phyloP scores from a whole-genome alignment of 495 filamentous ascomycete species.

The Delitschia confertaspora region DNA sequence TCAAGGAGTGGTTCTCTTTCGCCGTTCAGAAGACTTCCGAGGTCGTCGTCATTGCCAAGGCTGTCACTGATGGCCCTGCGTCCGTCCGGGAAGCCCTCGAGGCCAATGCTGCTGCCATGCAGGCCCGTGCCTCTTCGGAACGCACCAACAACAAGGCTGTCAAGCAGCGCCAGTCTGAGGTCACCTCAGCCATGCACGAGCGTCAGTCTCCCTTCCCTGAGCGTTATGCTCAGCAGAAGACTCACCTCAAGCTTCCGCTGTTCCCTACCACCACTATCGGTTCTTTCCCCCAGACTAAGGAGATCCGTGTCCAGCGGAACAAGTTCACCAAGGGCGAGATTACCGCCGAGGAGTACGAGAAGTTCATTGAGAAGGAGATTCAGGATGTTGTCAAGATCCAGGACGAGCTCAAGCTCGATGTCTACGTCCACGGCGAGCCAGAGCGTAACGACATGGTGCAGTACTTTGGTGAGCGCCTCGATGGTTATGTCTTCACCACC shows the following conservation, averaged over 20 bases:
- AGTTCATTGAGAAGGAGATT: slow-evolving; percentile 98
- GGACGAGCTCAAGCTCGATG: slow-evolving; percentile 93
- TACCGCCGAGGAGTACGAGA: slow-evolving; percentile 81
- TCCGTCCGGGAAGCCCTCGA: slow-evolving; percentile 77
- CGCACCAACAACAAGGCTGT: slow-evolving; percentile 94
- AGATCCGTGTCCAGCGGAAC: slow-evolving; percentile 91
- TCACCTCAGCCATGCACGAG: slow-evolving; percentile 78
- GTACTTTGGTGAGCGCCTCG: slow-evolving; percentile 96
- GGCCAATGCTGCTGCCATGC: slow-evolving; percentile 85
- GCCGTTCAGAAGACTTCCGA: slow-evolving; percentile 89
- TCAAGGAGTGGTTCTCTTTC: slow-evolving; percentile 98
- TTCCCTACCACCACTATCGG: slow-evolving; percentile 99
- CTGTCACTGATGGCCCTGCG: slow-evolving; percentile 81
- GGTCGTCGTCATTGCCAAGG: slow-evolving; percentile 90
- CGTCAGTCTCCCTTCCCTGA: slow-evolving; percentile 78
- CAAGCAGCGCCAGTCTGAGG: slow-evolving; percentile 83
- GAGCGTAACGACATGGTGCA: slow-evolving; percentile 99
- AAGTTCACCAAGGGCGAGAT: slow-evolving; percentile 98
- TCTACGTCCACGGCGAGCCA: slow-evolving; percentile 95
- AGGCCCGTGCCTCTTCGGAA: slow-evolving; percentile 78
- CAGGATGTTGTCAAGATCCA: slow-evolving; percentile 85
- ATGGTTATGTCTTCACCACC: slow-evolving; percentile 97
- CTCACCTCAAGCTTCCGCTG: slow-evolving; percentile 78
- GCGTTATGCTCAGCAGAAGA: slow-evolving; percentile 77
- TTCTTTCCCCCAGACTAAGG: slow-evolving; percentile 97